Base-by-base conservation (phyloP, 495 filamentous ascomycete genomes). In the Staphylotrichum tortipilum region DNA sequence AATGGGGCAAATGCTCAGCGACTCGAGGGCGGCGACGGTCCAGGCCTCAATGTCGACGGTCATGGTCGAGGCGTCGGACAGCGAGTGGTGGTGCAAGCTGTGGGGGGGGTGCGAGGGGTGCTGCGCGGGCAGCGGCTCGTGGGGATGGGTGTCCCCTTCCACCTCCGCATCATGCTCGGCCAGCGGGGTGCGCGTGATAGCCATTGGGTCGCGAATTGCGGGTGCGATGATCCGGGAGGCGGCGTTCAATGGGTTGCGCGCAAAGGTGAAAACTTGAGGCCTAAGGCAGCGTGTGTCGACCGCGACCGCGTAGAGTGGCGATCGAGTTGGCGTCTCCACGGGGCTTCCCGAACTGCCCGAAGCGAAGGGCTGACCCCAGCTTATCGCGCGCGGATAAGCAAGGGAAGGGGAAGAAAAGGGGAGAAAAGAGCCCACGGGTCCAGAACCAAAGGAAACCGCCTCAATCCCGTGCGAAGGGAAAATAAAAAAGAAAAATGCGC, bases 1-100 rank as follows among this genome's bases (percentile, higher is more conserved):
- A 43, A 68, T 50, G 47, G 73, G 62, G 22, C 69, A 70, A 40
- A 78, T 59, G 55, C 60, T 68, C 21, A 78, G 69, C 11, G 75
- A 72, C 44, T 75, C 62, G 36, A 78, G 65, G 0, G 74, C 74
- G 11, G 67, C 66, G 43, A 67, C 48, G 22, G 70, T 73, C 76
- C 75, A 78, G 28, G 75, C 54, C 47, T 71, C 72, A 45, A 77
- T 70, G 53, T 78, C 69, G 35, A 72, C 53, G 36, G 59, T 55
- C 10, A 56, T 58, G 31, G 63, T 65, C 19, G 66, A 61, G 51
- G 60, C 58, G 42, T 54, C 52, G 30, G 58, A 65, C n/a, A 61
- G 26, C 10, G 58, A 50, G 48, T 63, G 66, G 44, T 65, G 64
- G 45, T 56, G 55, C 11, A 55, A 33, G 2, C 35, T 12, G 12